A percentile compares a stretch with the other conserved stretches of the same genome.
Conservation (phyloP, 306 rosid genomes). For the Rosa rugosa region DNA sequence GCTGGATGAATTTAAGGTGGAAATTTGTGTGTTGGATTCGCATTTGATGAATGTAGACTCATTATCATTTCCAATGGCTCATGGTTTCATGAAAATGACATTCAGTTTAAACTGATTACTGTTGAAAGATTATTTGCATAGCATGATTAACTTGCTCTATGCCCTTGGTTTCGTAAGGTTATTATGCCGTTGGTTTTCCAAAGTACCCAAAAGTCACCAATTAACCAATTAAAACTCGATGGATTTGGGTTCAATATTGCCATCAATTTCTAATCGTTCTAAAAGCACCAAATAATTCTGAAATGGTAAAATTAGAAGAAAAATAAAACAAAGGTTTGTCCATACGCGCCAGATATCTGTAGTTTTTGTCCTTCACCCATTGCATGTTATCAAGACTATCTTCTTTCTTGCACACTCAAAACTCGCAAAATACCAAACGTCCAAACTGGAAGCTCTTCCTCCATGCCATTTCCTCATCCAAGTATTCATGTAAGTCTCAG, state of each 20-base stretch:
- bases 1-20: neutral
- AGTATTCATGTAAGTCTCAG: slow-evolving; percentile 23
- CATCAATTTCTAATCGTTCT: neutral
- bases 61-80: neutral
- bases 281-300: neutral
- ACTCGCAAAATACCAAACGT: neutral
- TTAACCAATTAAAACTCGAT: neutral
- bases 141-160: too few relatives aligned
- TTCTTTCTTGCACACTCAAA: neutral
- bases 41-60: neutral
- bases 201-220: neutral
- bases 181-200: neutral
- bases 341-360: neutral
- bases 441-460: neutral
- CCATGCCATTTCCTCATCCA: slow-evolving; percentile 22
- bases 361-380: neutral
- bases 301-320: neutral
- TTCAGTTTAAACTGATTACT: neutral
- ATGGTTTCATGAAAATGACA: neutral
- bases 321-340: neutral
- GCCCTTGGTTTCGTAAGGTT: too few relatives aligned
- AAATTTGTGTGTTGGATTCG: neutral
- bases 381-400: slow-evolving; percentile 17
- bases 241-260: neutral
- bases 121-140: neutral